Base-by-base conservation (phyloP, 805 yeast species). In the Spathaspora hagerdaliae region DNA sequence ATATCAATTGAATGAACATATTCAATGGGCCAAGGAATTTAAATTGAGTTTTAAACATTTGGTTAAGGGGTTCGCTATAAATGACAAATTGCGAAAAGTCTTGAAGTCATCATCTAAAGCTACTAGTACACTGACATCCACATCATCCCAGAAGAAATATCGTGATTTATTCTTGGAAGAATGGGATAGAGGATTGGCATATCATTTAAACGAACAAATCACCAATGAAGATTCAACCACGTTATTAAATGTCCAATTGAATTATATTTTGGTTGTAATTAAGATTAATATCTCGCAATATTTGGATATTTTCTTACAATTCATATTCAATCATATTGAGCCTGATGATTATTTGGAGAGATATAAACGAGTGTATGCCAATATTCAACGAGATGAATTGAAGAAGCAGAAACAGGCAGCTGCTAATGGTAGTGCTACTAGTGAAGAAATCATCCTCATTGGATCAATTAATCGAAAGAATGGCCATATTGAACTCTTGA, bases 381-480 rank as follows among this genome's bases (percentile, higher is more conserved):
- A 24, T 31, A 47, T 50, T 9, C 10, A 41, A 9, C n/a, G 14
- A 4, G 51, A 51, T 33, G 51, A 48, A 37, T 7, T 15, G 15
- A 45, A 39, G 39, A 36, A 13, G 42, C 46, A 13, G 45, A 11
- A 26, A 26, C 8, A 10, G 15, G 12, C 6, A 26, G 13, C 13
- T 2, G 8, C 38, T 24, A 5, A 40, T 10, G 31, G n/a, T 2
- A n/a, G 36, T 33, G 14, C 32, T 4, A 29, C 38, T 11, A 29
- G 3, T 3, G 32, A 29, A 9, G 32, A 29, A 29, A 51, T 61
- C 13, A 53, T 57, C 6, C 51, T 68, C 19, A 45, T 69, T 14
- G 65, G 74, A 39, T 67, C 73, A 1, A 46, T 70, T 38, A 59
- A 69, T 49, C 52, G 75, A 32, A 69, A 69, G 44, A 56, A 65